phyloP scores from a whole-genome alignment of 768 basidiomycete species.

The Phanerodontia chrysosporium region DNA sequence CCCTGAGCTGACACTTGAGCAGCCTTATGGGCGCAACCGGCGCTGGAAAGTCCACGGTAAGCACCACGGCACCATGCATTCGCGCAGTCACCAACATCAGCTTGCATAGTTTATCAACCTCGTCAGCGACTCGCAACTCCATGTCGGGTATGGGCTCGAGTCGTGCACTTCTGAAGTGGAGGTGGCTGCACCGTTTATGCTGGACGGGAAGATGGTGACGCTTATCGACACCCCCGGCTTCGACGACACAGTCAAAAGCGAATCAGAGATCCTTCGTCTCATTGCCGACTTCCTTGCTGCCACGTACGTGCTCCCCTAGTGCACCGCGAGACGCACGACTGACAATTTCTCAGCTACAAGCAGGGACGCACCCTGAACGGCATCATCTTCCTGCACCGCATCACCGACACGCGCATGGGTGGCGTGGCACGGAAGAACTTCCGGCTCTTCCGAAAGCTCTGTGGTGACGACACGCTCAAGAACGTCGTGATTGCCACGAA shows the following conservation, averaged over 20 bases:
- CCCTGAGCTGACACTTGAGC: background rate
- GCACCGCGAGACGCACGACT: background rate
- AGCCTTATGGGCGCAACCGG: slow-evolving; percentile 23
- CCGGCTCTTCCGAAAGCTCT: slow-evolving; percentile 47
- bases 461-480: slow-evolving; percentile 44
- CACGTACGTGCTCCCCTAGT: slow-evolving; percentile 5
- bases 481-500: slow-evolving; percentile 52
- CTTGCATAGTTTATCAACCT: slow-evolving; percentile 21
- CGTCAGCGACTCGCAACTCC: slow-evolving; percentile 14
- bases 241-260: slow-evolving; percentile 17
- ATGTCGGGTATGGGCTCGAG: slow-evolving; percentile 14
- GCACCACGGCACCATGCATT: background rate
- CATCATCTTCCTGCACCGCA: slow-evolving; percentile 21
- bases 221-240: slow-evolving; percentile 23
- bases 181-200: slow-evolving; percentile 7
- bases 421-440: slow-evolving; percentile 36
- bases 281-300: slow-evolving; percentile 15
- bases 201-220: slow-evolving; percentile 14
- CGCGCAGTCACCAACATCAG: background rate
- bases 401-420: slow-evolving; percentile 19
- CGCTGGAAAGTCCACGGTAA: slow-evolving; percentile 18
- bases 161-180: slow-evolving; percentile 19
- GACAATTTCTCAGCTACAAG: slow-evolving; percentile 13
- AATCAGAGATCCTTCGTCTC: slow-evolving; percentile 12
- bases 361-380: slow-evolving; percentile 17